phyloP scores from a whole-genome alignment of 768 basidiomycete genomes.

The Gymnopilus junonius region DNA sequence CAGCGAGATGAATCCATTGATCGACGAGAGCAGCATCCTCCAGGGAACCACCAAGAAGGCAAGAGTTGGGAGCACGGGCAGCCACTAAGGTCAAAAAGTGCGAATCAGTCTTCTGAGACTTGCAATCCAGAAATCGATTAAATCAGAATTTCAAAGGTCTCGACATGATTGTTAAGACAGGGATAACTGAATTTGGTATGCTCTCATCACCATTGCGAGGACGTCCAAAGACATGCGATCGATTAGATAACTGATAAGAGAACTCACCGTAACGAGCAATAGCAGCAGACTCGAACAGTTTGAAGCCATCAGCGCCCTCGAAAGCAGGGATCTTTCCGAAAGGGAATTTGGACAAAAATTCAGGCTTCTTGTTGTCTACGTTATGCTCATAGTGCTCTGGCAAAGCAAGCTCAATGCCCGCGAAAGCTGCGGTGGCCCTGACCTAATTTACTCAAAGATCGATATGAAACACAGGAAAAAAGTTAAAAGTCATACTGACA shows the following conservation, averaged over 20 bases:
- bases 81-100: conserved; percentile 58
- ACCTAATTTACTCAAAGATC: conserved; percentile 36
- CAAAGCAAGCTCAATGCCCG: conserved; percentile 58
- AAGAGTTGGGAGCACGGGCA: conserved; percentile 72
- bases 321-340: conserved; percentile 86
- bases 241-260: conserved; percentile 37
- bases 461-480: background rate
- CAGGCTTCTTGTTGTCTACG: conserved; percentile 71
- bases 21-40: conserved; percentile 79
- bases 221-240: conserved; percentile 24
- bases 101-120: conserved; percentile 11
- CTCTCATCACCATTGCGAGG: conserved; percentile 41
- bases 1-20: conserved; percentile 83
- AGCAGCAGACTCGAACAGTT: conserved; percentile 74
- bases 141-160: conserved; percentile 47
- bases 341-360: conserved; percentile 76
- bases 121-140: conserved; percentile 15
- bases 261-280: conserved; percentile 91
- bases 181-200: conserved; percentile 60
- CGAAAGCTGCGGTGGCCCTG: conserved; percentile 61
- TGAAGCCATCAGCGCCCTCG: conserved; percentile 77
- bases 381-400: conserved; percentile 59
- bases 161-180: conserved; percentile 71
- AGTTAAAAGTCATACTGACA: conserved; percentile 42
- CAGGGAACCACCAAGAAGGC: conserved; percentile 67